These are phyloP conservation scores for Tripterygium wilfordii DNA, from an alignment of 177 flowering plant genomes.

Conservation along the genomic window DNA sequence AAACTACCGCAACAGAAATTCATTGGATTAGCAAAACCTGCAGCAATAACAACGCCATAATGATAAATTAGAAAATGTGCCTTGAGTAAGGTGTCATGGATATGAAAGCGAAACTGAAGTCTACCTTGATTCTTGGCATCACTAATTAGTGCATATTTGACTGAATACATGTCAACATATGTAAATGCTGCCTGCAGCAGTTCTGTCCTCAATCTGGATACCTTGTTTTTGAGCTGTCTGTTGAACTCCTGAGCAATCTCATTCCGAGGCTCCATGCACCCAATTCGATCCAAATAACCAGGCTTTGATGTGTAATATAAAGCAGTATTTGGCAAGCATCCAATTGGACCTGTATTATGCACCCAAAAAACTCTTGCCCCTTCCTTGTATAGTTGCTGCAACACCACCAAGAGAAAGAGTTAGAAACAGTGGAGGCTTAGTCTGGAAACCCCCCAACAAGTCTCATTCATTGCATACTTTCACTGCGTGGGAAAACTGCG, in stretches of 20 bases:
- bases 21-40: constrained; percentile 67
- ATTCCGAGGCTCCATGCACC: constrained; percentile 52
- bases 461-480: constrained; percentile 30
- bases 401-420: constrained; percentile 2
- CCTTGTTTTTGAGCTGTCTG: constrained; percentile 44
- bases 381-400: constrained; percentile 44
- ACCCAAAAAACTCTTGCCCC: constrained; percentile 72
- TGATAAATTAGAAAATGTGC: no score
- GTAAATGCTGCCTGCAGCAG: constrained; percentile 39
- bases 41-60: no score
- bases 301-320: constrained; percentile 19
- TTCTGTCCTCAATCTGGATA: constrained; percentile 26
- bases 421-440: no score
- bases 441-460: not conserved
- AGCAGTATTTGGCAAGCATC: constrained; percentile 52
- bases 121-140: constrained; percentile 44
- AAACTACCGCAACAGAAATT: constrained; percentile 55
- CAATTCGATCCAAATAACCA: constrained; percentile 31
- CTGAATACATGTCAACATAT: constrained; percentile 66
- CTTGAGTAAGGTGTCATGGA: no score
- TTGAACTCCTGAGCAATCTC: constrained; percentile 56
- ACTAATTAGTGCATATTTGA: constrained; percentile 41
- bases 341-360: constrained; percentile 74
- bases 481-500: constrained; percentile 33
- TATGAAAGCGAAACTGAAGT: not conserved